Evolutionary conservation across 2,329 filamentous ascomycete species (phyloP).

Genomic region (Diaporthe ampelina): DNA sequence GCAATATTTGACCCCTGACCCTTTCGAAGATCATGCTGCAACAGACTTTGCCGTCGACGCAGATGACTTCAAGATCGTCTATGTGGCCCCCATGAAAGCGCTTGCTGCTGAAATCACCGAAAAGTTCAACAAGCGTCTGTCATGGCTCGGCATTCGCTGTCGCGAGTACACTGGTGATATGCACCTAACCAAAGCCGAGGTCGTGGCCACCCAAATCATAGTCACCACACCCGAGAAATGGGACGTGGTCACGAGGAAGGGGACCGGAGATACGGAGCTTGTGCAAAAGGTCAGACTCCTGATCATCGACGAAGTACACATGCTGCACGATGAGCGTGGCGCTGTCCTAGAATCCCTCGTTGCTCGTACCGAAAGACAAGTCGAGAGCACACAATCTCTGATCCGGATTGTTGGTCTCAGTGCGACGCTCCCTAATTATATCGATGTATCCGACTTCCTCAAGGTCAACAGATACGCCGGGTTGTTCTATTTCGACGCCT

Average conservation of each 20-base stretch:
- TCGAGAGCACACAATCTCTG: constrained; percentile 96
- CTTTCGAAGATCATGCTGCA: constrained; percentile 78
- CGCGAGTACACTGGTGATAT: constrained; percentile 98
- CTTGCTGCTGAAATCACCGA: constrained; percentile 96
- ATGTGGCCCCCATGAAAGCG: constrained; percentile 99
- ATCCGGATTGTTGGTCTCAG: constrained; percentile 97
- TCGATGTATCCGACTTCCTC: constrained; percentile 96
- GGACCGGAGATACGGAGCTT: constrained; percentile 95
- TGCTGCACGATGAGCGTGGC: constrained; percentile 98
- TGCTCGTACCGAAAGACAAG: constrained; percentile 93
- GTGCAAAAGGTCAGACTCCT: constrained; percentile 96
- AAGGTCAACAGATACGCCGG: constrained; percentile 95
- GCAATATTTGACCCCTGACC: constrained; percentile 86
- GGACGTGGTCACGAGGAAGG: constrained; percentile 98
- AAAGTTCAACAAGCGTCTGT: constrained; percentile 90
- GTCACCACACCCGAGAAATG: constrained; percentile 99
- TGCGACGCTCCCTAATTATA: constrained; percentile 94
- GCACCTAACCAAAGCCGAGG: constrained; percentile 97
- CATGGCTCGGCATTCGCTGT: constrained; percentile 93
- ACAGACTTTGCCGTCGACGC: constrained; percentile 85
- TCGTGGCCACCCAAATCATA: constrained; percentile 96
- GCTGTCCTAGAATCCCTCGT: constrained; percentile 97
- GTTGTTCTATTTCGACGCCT: constrained; percentile 96
- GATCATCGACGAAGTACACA: constrained; percentile 99
- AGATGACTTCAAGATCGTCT: constrained; percentile 97